These are phyloP conservation scores for Linum tenue DNA, from an alignment of 345 rosid species.

Conservation along the genomic window DNA sequence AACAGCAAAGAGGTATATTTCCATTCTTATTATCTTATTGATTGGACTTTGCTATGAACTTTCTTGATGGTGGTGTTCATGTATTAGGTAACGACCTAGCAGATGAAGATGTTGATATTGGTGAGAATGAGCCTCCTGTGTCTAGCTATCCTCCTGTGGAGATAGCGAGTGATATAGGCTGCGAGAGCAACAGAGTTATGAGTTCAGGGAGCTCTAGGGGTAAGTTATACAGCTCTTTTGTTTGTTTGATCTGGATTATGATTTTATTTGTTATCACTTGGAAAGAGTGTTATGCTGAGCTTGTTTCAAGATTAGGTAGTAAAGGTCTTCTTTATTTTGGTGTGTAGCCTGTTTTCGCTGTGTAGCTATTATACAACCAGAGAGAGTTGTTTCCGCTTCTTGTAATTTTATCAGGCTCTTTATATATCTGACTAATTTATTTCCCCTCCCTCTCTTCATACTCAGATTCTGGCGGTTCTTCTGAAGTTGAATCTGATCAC, in stretches of 20 bases:
- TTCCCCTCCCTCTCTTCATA: constrained; percentile 25
- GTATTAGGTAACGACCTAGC: constrained; percentile 17
- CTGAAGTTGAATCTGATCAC: constrained; percentile 45
- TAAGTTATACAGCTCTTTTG: constrained; percentile 17
- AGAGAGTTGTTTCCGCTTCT: background rate
- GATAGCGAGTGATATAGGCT: constrained; percentile 20
- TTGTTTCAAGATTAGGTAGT: background rate
- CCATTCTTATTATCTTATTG: constrained; percentile 6
- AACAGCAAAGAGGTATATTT: constrained; percentile 15
- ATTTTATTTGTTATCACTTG: background rate
- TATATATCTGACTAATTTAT: background rate
- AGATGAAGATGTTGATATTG: constrained; percentile 22
- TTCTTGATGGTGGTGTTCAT: background rate
- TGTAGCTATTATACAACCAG: background rate
- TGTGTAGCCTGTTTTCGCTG: background rate
- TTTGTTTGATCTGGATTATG: background rate
- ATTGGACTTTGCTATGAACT: background rate
- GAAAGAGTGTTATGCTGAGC: background rate
- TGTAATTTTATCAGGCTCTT: background rate
- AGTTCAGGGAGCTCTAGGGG: constrained; percentile 47
- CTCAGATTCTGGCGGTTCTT: constrained; percentile 48
- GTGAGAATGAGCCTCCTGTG: constrained; percentile 19
- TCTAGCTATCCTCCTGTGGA: constrained; percentile 17
- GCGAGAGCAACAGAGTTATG: constrained; percentile 19
- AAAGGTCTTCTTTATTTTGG: background rate